These are phyloP conservation scores for Phalaenopsis hybrid DNA, from an alignment of 116 monocot genomes.

Conservation along the genomic window DNA sequence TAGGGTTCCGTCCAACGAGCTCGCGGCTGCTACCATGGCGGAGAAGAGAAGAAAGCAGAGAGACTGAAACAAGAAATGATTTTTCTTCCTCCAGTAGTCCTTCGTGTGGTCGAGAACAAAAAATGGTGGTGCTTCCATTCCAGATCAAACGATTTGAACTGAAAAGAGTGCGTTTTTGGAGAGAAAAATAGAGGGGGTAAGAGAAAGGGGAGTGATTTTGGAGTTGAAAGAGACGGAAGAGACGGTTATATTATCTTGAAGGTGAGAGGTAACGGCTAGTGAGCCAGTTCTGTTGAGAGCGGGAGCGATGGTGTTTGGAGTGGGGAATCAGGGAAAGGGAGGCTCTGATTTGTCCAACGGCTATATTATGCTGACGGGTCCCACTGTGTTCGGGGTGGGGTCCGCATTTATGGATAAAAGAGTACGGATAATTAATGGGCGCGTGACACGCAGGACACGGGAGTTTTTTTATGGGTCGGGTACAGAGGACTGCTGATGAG, in stretches of 20 bases:
- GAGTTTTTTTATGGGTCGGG: no score
- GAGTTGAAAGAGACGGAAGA: background rate
- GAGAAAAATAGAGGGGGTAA: background rate
- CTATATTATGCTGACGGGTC: background rate
- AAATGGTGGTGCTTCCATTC: background rate
- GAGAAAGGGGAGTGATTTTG: background rate
- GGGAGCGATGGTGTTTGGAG: background rate
- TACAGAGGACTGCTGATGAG: no score
- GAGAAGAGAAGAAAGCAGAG: conserved; percentile 6
- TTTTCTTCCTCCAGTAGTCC: background rate
- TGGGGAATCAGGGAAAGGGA: background rate
- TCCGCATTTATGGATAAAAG: background rate
- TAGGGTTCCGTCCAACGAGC: conserved; percentile 15
- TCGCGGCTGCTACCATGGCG: no score
- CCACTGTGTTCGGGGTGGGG: background rate
- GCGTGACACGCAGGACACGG: background rate
- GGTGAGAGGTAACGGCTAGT: conserved; percentile 6
- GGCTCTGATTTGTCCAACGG: background rate
- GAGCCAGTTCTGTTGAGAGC: background rate
- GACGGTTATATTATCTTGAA: conserved; percentile 4
- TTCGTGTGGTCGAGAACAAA: background rate
- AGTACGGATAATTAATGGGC: background rate
- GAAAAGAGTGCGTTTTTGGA: background rate
- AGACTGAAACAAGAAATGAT: background rate
- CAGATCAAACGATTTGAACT: background rate